These are phyloP conservation scores for Colletotrichum shisoi DNA, from an alignment of 2,329 filamentous ascomycete species.

Conservation along the genomic window DNA sequence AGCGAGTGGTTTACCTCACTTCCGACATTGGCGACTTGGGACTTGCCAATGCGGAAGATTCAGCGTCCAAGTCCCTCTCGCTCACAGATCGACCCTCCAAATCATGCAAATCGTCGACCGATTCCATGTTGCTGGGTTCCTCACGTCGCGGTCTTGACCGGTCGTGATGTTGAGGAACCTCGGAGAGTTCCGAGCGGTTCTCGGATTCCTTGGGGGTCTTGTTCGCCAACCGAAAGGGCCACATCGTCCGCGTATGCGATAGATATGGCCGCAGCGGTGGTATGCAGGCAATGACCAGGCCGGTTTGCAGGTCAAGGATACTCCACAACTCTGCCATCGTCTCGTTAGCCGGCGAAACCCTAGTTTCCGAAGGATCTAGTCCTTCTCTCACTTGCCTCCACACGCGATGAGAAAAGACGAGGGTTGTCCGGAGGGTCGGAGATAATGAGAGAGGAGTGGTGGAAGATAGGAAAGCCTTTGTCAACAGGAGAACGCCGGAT, in stretches of 20 bases:
- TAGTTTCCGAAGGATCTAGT: no score
- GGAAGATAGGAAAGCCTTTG: no score
- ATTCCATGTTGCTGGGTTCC: no score
- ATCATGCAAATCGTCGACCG: background rate
- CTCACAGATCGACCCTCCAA: background rate
- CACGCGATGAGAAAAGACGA: no score
- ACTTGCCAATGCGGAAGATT: background rate
- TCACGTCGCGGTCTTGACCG: no score
- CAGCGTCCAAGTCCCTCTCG: background rate
- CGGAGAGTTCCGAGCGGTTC: background rate
- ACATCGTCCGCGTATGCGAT: background rate
- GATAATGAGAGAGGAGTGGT: no score
- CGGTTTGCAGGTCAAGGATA: background rate
- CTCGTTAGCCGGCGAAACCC: background rate
- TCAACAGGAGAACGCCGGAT: fast-evolving
- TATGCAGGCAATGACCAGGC: background rate
- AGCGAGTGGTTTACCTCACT: no score
- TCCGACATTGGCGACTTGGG: no score
- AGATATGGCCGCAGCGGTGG: slow-evolving; percentile 12
- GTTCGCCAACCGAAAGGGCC: background rate
- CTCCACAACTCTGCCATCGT: background rate
- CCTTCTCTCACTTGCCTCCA: no score
- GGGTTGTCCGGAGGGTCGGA: background rate
- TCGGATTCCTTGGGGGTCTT: background rate
- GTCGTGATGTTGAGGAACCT: background rate